A percentile compares a stretch with the other conserved stretches of the same genome.
Evolutionary conservation across 345 rosid genomes (phyloP).

Genomic region (Adansonia digitata): DNA sequence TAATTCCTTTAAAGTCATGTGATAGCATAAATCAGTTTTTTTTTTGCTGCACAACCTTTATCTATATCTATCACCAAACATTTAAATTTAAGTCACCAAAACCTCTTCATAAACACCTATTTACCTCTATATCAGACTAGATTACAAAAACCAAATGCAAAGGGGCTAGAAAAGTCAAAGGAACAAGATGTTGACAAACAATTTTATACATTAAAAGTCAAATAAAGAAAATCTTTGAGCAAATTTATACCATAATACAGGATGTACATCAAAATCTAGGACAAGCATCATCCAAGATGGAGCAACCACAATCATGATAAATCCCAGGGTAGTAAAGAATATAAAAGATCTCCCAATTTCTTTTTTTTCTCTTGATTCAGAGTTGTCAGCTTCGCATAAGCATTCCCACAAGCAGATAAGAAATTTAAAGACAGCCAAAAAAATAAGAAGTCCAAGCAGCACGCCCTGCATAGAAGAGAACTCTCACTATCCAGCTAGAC

Average conservation of each 20-base stretch:
- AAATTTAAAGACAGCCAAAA: slow-evolving; percentile 54
- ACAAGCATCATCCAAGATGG: slow-evolving; percentile 91
- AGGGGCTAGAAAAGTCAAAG: neutral
- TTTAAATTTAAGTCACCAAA: neutral
- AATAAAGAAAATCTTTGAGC: neutral
- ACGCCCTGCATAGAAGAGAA: slow-evolving; percentile 51
- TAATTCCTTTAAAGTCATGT: slow-evolving; percentile 1
- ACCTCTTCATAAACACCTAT: neutral
- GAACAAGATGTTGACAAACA: neutral
- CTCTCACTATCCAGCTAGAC: slow-evolving; percentile 11
- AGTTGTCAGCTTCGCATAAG: slow-evolving; percentile 16
- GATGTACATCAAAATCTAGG: slow-evolving; percentile 71
- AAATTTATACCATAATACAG: slow-evolving; percentile 60
- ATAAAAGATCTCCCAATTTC: slow-evolving; percentile 46
- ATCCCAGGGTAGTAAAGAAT: slow-evolving; percentile 52
- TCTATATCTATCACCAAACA: neutral
- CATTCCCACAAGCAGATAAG: slow-evolving; percentile 30
- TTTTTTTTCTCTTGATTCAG: slow-evolving; percentile 27
- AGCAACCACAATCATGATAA: slow-evolving; percentile 36
- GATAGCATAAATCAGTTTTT: neutral
- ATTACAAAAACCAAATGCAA: neutral
- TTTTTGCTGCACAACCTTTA: neutral
- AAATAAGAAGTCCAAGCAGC: slow-evolving; percentile 73
- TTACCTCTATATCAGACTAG: neutral
- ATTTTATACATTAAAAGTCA: neutral